Base-by-base conservation (phyloP, 768 basidiomycete genomes). In the Trametes cubensis region DNA sequence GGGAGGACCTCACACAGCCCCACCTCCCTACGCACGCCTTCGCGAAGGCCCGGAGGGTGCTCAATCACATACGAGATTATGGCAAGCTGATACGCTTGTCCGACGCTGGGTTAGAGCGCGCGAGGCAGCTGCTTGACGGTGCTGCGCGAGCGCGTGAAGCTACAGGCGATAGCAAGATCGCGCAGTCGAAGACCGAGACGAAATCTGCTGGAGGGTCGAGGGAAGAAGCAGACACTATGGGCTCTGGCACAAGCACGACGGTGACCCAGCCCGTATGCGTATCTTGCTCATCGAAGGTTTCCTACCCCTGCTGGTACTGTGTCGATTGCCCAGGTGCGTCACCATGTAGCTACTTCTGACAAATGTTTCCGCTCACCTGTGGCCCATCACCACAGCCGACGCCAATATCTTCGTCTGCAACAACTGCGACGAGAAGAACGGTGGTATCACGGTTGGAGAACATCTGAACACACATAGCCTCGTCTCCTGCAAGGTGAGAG, bases 21-120 rank as follows among this genome's bases (percentile, higher is more conserved):
- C 67, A 69, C 41, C 13, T 39, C 10, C 55, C 63, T 15, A 58
- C 56, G n/a, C 70, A 69, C 50, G 65, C 66, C 49, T 28, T 68
- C 23, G 30, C 66, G 18, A 69, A 71, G 47, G 55, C 67, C 13
- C 65, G 66, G 4, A 54, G 59, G 4, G 55, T 63, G 3, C 49
- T 66, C 45, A 63, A 64, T 49, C 47, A 63, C 20, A 34, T 44
- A 18, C 62, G 57, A 52, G 62, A 63, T 25, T 59, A 59, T 21
- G 57, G 62, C 17, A 52, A 53, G 50, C 40, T 63, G 28, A 51
- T 63, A 2, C 62, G 62, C 10, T 30, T 21, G 30, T 28, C 61
- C 38, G 48, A 50, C 4, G 30, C 26, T 21, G 49, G 50, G 4
- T 50, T 62, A 14, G 55, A 52, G 34, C 55, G 39, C 15, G 55